Evolutionary conservation across 176 grass and related monocot species (phyloP).

Genomic region (Oryza australiensis): DNA sequence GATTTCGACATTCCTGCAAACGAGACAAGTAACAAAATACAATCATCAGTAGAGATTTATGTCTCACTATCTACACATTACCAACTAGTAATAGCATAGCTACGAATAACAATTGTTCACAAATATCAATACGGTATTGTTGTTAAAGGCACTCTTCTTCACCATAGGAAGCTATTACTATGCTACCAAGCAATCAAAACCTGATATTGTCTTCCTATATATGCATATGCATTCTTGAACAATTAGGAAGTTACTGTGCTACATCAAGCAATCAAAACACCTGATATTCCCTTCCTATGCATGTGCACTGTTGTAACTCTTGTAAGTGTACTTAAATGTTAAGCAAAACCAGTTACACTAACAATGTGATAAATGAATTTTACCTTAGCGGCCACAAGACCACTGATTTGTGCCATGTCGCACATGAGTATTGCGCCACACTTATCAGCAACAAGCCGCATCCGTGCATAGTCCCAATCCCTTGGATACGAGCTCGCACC

Average conservation of each 20-base stretch:
- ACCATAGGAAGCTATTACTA: neutral
- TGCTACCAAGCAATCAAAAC: too few species aligned
- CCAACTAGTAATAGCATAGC: neutral
- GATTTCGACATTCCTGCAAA: slow-evolving; percentile 77
- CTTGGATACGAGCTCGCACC: slow-evolving; percentile 94
- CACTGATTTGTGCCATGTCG: slow-evolving; percentile 96
- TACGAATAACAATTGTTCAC: neutral
- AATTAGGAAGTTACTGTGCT: neutral
- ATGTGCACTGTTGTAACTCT: neutral
- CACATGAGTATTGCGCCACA: slow-evolving; percentile 91
- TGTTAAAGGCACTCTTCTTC: neutral
- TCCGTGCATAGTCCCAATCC: slow-evolving; percentile 85
- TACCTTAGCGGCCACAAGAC: slow-evolving; percentile 97
- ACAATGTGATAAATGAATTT: neutral
- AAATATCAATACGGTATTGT: neutral
- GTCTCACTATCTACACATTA: neutral
- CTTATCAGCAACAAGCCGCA: slow-evolving; percentile 81
- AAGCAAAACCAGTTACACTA: neutral
- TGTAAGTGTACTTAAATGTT: neutral
- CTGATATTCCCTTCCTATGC: neutral
- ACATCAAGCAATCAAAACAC: neutral
- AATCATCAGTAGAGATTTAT: neutral
- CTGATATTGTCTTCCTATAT: too few species aligned
- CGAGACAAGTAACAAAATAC: slow-evolving; percentile 6
- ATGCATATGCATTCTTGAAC: too few species aligned